Conservation (phyloP, 306 rosid species). For the Albizia julibrissin region DNA sequence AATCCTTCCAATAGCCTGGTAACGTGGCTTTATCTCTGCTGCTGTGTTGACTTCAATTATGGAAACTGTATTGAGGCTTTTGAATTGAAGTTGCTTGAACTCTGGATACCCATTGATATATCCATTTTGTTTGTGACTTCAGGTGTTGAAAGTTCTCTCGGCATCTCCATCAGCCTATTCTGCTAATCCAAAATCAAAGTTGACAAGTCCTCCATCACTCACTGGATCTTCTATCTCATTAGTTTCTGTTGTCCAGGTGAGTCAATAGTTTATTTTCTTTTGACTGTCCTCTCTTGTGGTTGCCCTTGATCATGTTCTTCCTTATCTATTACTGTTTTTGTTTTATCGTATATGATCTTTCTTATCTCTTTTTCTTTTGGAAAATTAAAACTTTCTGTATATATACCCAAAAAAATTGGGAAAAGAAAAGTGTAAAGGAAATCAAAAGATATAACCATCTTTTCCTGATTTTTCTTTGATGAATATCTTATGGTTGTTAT, state of each 20-base stretch:
- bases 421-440: background rate
- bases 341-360: conserved; percentile 6
- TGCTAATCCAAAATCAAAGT: conserved; percentile 82
- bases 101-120: conserved; percentile 26
- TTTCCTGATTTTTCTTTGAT: conserved; percentile 14
- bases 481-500: background rate
- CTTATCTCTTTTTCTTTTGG: conserved; percentile 1
- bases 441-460: background rate
- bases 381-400: background rate
- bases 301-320: background rate
- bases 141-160: conserved; percentile 93
- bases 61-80: background rate
- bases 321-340: background rate
- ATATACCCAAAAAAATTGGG: background rate
- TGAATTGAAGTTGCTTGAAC: background rate
- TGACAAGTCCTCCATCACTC: conserved; percentile 83
- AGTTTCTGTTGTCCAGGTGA: conserved; percentile 87
- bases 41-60: conserved; percentile 9
- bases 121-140: conserved; percentile 17
- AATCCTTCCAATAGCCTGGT: conserved; percentile 90
- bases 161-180: conserved; percentile 92
- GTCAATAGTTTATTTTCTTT: conserved; percentile 4
- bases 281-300: background rate
- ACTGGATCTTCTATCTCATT: conserved; percentile 85
- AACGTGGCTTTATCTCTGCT: conserved; percentile 35